phyloP scores from a whole-genome alignment of 2,329 filamentous ascomycete genomes.

The Aureobasidium sp. region DNA sequence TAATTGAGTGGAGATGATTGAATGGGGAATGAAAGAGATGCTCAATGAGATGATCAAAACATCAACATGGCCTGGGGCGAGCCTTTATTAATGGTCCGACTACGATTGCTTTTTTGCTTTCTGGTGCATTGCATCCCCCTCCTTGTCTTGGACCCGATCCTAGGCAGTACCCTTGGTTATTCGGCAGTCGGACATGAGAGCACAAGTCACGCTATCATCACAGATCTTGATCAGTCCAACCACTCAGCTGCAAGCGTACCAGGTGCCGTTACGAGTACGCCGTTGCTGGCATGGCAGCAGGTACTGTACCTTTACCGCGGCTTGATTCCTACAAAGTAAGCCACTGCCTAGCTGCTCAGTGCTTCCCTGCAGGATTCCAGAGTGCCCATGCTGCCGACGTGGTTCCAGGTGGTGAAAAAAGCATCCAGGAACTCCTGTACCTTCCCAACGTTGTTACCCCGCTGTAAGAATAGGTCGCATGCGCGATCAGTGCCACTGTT shows the following conservation, averaged over 20 bases:
- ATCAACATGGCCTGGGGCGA: background rate
- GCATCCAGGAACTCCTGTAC: background rate
- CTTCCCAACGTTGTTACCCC: slow-evolving; percentile 2
- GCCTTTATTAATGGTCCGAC: background rate
- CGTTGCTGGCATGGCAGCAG: background rate
- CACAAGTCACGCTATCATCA: slow-evolving; percentile 10
- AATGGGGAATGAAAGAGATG: background rate
- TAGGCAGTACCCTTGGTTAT: background rate
- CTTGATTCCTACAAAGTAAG: background rate
- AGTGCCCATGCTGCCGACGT: background rate
- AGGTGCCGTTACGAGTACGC: background rate
- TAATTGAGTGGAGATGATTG: background rate
- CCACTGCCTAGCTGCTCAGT: background rate
- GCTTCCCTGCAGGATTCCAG: slow-evolving; percentile 4
- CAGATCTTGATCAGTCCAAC: background rate
- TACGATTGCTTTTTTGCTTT: slow-evolving; percentile 1
- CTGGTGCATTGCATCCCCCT: background rate
- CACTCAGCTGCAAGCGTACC: background rate
- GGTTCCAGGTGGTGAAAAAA: background rate
- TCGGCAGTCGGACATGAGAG: background rate
- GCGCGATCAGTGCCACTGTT: background rate
- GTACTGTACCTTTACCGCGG: slow-evolving; percentile 2
- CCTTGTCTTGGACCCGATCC: background rate
- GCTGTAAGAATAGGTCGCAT: background rate
- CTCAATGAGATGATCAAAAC: background rate